Base-by-base conservation (phyloP, 1,284 basidiomycete genomes). In the Austropuccinia psidii region DNA sequence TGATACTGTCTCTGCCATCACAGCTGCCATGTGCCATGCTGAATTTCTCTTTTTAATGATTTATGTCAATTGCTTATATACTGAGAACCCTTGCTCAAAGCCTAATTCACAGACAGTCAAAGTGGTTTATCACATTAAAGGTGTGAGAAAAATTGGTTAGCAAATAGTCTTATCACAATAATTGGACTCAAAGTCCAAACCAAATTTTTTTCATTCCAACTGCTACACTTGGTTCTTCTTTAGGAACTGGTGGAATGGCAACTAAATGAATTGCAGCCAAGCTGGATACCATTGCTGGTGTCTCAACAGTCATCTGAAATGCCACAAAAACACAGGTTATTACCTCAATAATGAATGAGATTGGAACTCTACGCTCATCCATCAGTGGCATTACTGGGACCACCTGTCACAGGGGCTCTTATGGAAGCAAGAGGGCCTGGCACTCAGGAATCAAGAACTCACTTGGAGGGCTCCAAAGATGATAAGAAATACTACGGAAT, bases 211-310 rank as follows among this genome's bases (percentile, higher is more conserved):
- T 78, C 93, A 94, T 98, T 2, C 91, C 90, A 78, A 96, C 93
- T 0, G 87, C 87, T 2, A 97, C 93, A 0, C 84, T 95, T 5
- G 96, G 95, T 0, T 94, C 92, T 0, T 91, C 86, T 76, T 85
- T 99, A 13, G 96, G 95, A 0, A 98, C 96, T 1, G 96, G 95
- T 0, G 96, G 96, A 5, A 98, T 98, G 96, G 93, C 96, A 82
- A 98, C 96, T 6, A 99, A 98, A 80, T 87, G 98, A 75, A 96
- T 98, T 76, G 95, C 95, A 0, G 95, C 96, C 0, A 96, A 98
- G 80, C 90, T 99, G 17, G 94, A 95, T 0, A 96, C 91, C 0
- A 93, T 89, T 0, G 95, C 94, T 0, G 95, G 96, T 4, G 93
- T 96, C n/a, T 89, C 91, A 0, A 97, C 95, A 0, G 86, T 98